Evolutionary conservation across 192 early-diverging fungal species (phyloP), one percentile per base, ranked within the genome.

Genomic region (Coemansia sp.): DNA sequence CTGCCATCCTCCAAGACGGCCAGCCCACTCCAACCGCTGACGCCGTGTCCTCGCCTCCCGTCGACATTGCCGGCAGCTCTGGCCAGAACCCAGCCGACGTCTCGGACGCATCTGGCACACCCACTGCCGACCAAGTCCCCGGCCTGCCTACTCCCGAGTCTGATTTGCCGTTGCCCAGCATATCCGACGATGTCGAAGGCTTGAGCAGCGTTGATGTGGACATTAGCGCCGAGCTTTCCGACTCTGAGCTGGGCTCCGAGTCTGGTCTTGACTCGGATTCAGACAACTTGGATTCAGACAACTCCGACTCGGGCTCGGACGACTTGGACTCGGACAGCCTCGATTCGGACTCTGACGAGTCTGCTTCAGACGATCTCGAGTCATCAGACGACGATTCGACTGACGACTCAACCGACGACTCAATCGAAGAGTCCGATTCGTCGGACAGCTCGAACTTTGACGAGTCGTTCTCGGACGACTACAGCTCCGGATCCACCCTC

Each of bases 391-490:
- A 22, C 12, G 58, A 59, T 2, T 59, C 57, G 2, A 20, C 20
- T 19, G 19, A 56, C 6, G 26, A 31, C 23, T 28, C 54, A 10
- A 60, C 51, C 40, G 40, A 64, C 21, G 64, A 56, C 2, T 66
- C 60, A 2, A 44, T 17, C 1, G 56, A 65, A 2, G 26, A 26
- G 28, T 31, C 28, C 0, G 28, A 31, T 5, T 31, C 28, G 28
- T 31, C 7, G 4, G 21, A 22, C 49, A 19, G 19, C 9, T 56
- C 17, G 20, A 52, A 25, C 42, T 48, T 48, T 5, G 46, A 48
- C 36, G 34, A 44, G 21, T 37, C 42, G 17, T 74, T 56, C 26
- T 57, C 71, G 14, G 50, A 64, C 9, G 65, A 57, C 51, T 26
- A 14, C 22, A 28, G 25, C 21, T 57, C 26, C 6, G 26, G 25